Evolutionary conservation across 2,329 filamentous ascomycete species (phyloP).

Genomic region (Paecilomyces formosus): DNA sequence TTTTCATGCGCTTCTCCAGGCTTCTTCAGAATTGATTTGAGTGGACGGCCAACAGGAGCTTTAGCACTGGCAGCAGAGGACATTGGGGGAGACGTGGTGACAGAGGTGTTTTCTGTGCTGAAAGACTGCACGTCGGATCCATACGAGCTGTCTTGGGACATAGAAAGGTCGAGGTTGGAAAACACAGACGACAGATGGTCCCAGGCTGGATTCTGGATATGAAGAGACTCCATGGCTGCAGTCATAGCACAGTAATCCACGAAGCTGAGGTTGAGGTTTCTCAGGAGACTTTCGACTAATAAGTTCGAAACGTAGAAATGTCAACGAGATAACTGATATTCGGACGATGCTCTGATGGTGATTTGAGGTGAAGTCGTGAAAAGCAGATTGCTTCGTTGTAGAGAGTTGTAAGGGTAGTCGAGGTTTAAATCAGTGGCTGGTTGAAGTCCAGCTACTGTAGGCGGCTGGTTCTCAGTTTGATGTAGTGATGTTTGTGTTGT

Average conservation of each 20-base stretch:
- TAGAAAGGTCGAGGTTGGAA: slow-evolving; percentile 27
- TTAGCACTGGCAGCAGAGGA: slow-evolving; percentile 14
- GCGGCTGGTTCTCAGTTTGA: slow-evolving; percentile 4
- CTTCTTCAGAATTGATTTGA: slow-evolving; percentile 30
- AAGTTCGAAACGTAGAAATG: background rate
- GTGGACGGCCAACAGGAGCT: slow-evolving; percentile 14
- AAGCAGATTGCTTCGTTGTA: background rate
- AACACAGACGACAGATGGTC: slow-evolving; percentile 30
- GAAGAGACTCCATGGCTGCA: slow-evolving; percentile 19
- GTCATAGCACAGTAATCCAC: background rate
- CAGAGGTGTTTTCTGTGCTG: slow-evolving; percentile 19
- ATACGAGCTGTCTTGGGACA: slow-evolving; percentile 33
- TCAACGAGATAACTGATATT: background rate
- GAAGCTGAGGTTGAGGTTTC: background rate
- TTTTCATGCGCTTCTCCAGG: slow-evolving; percentile 14
- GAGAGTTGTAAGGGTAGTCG: background rate
- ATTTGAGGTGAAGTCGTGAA: background rate
- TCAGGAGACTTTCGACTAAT: background rate
- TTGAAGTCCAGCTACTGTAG: slow-evolving; percentile 1
- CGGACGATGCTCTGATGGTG: background rate
- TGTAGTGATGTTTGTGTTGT: background rate
- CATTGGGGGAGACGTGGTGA: slow-evolving; percentile 13
- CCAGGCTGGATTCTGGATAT: slow-evolving; percentile 24
- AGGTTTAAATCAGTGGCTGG: background rate
- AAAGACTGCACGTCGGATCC: slow-evolving; percentile 30